Percentiles rank a stretch among this genome's conserved stretches.
phyloP scores from a whole-genome alignment of 495 filamentous ascomycete species.

The Parathielavia appendiculata region DNA sequence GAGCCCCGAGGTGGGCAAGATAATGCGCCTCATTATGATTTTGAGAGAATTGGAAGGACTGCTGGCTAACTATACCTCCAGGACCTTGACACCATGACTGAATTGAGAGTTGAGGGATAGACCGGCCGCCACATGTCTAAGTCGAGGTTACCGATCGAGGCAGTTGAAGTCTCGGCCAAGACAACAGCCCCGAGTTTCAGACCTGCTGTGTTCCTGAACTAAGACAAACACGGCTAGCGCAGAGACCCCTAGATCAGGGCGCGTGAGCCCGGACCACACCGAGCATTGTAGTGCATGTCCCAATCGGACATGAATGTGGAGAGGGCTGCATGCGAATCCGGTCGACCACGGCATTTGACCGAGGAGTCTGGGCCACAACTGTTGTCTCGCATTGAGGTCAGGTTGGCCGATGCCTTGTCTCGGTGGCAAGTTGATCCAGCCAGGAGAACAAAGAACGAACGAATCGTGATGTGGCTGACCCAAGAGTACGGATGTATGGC shows the following conservation, averaged over 20 bases:
- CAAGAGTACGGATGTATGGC: neutral
- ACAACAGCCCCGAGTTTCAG: conserved; percentile 29
- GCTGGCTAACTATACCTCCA: too few relatives aligned
- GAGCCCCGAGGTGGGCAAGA: neutral
- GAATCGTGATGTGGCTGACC: neutral
- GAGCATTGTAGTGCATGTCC: neutral
- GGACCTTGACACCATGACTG: too few relatives aligned
- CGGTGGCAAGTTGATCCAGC: neutral
- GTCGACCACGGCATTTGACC: too few relatives aligned
- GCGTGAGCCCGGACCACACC: neutral
- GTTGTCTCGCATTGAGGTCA: too few relatives aligned
- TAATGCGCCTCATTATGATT: neutral
- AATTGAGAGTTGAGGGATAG: too few relatives aligned
- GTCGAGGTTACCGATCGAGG: too few relatives aligned
- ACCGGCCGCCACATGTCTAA: too few relatives aligned
- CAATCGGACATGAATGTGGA: too few relatives aligned
- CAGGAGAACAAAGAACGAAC: neutral
- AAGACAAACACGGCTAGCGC: conserved; percentile 10
- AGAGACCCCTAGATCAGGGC: neutral
- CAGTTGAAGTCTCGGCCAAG: conserved; percentile 12
- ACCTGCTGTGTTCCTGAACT: conserved; percentile 30
- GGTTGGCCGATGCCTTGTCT: neutral
- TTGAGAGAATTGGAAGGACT: too few relatives aligned
- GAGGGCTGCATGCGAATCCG: neutral
- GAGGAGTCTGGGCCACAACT: too few relatives aligned